Evolutionary conservation across 2,329 filamentous ascomycete species (phyloP), one percentile per base, ranked within the genome.

Genomic region (Fusarium azukiicola): DNA sequence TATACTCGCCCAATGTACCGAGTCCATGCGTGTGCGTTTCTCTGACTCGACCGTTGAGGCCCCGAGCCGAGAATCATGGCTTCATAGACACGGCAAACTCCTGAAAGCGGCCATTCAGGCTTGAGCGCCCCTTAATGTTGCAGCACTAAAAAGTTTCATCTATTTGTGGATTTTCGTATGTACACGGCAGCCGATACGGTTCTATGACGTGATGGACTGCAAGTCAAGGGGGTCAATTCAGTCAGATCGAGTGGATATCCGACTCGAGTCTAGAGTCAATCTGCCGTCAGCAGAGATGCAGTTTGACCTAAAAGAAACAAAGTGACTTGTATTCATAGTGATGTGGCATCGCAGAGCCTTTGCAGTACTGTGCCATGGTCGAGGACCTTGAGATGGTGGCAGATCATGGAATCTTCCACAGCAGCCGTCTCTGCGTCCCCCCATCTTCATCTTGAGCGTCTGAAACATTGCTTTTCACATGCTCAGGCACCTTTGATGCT

Each of bases 121-220:
- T 40, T 32, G 23, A 61, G 54, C 21, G 54, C 21, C 36, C 47
- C 52, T 42, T 13, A 32, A 42, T 16, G 27, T 16, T 40, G 23
- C 67, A 77, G 64, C 74, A 79, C 71, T 56, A 40, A 44, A 40
- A 38, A 49, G 38, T 67, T n/a, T 50, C 32, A 36, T 44, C 58
- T 32, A 69, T 49, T 66, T 7, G 12, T 32, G 11, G 21, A 36
- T n/a, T 44, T 77, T 44, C 23, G 54, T 58, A 58, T 64, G 16
- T 40, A 19, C 38, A 44, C n/a, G 52, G 52, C 46, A 40, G 38
- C 32, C 14, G n/a, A 58, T 36, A 58, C 54, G 54, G 66, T 68
- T 74, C 75, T 72, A 80, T 80, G 78, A 80, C 78, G 78, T 80
- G 52, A 54, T 74, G 42, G 52, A 80, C 40, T 63, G 6, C 17